These are phyloP conservation scores for Sedum album DNA, from an alignment of 164 flowering plant species.

Conservation along the genomic window DNA sequence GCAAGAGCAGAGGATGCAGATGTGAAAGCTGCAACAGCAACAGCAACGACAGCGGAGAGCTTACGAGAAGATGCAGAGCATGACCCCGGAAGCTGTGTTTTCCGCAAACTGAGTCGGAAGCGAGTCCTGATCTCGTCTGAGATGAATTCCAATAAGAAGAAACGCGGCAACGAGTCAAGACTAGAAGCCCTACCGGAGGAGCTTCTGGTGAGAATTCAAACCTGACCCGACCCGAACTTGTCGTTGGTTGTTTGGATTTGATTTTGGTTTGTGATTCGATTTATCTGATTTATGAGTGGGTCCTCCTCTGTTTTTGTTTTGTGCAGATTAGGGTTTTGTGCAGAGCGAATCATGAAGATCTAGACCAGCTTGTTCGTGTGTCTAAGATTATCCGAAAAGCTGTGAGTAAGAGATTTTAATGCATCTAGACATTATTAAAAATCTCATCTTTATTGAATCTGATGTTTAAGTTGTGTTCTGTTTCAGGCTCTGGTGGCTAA, in stretches of 20 bases:
- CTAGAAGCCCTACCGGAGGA: conserved; percentile 1
- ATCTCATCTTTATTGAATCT: too few relatives aligned
- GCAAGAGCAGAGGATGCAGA: not conserved
- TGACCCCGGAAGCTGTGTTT: not conserved
- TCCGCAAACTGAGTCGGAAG: not conserved
- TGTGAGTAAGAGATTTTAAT: not conserved
- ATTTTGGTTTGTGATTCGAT: not conserved
- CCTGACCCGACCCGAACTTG: not conserved
- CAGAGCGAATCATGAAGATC: not conserved
- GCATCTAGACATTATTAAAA: too few relatives aligned
- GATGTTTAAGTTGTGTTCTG: not conserved
- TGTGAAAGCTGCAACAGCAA: not conserved
- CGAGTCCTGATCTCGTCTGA: not conserved
- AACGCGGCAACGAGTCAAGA: not conserved
- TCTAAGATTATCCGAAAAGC: not conserved
- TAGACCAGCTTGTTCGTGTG: not conserved
- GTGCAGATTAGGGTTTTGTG: conserved; percentile 3
- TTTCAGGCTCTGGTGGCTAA: not conserved
- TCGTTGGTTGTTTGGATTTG: not conserved
- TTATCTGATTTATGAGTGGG: not conserved
- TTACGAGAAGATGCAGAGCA: too few relatives aligned
- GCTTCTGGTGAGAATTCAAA: not conserved
- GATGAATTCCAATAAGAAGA: not conserved
- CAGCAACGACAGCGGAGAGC: not conserved
- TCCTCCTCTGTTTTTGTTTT: not conserved